Evolutionary conservation across 768 basidiomycete species (phyloP), one percentile per base, ranked within the genome.

Genomic region (Suillus sp.): DNA sequence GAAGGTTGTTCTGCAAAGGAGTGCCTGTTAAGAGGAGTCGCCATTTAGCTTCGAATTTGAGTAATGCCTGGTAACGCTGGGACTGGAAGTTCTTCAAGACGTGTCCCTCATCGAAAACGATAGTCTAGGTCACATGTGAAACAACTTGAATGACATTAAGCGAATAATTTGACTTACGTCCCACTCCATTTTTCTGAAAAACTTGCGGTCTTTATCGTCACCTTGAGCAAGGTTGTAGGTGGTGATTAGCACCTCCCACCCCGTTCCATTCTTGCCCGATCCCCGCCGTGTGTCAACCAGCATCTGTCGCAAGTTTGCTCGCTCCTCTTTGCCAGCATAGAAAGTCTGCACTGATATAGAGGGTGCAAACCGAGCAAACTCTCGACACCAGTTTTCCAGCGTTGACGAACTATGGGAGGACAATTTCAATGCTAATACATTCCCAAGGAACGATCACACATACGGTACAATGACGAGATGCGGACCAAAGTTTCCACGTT

Each of bases 331-430:
- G 34, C 89, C 85, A 6, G 94, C 97, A 69, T 99, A 99, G 75
- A 99, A 99, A 14, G 93, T 92, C 72, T 92, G 89, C 7, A 98
- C 86, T 20, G 86, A 82, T 72, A 99, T 89, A 7, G 83, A 82
- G 6, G 95, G 95, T 3, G 92, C 92, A 70, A 99, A 99, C 38
- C 88, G 87, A 30, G 87, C 85, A 71, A 99, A 99, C 77, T 99
- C 97, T 67, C 97, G 86, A 75, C 94, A 92, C 97, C 97, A 99
- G 71, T 99, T 99, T 75, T 99, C 97, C 30, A 99, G 79, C 0
- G 96, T 98, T 4, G 96, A 99, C 4, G 96, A 94, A 35, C 94
- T 96, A 62, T 65, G 11, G 61, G 13, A 47, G 14, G 8, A 45
- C 14, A 14, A 59, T 48, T 30, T 64, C 62, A 60, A 22, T 45